Base-by-base conservation (phyloP, 345 rosid species). In the Streptanthus diversifolius region DNA sequence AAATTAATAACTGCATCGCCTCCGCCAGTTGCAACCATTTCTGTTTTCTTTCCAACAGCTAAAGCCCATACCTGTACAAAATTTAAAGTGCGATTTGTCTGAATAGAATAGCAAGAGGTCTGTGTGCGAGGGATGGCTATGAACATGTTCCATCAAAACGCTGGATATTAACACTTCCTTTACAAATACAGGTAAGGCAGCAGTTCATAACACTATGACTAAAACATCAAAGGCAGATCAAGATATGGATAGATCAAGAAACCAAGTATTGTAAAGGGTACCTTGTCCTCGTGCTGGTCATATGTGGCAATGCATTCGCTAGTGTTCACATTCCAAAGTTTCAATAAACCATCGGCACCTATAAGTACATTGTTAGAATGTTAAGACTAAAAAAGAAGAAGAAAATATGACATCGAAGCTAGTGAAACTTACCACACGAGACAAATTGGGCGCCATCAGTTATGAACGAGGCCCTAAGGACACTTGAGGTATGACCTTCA, bases 261-360 rank as follows among this genome's bases (percentile, higher is more conserved):
- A 61, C 41, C 18, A 44, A 65, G 32, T 4, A 56, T 44, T 18
- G 64, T 61, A 58, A 47, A 68, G 56, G 43, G 59, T 49, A 95
- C 97, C 99, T 95, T 95, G 77, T 90, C 93, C 77, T 91, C 95
- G 24, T 95, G 97, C 72, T 88, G 85, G 84, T 91, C 97, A 77
- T 89, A 91, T 62, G 99, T 89, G 73, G 96, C 89, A 62, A 90
- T 70, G 79, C 97, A 95, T 78, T 93, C 99, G 66, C 86, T 84
- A 19, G 93, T 86, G 73, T 86, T 88, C 51, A 95, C 90, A 12
- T 82, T 86, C 97, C 99, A 95, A 43, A 91, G 83, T 81, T 95
- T 95, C 61, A 95, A 87, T 85, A 95, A 77, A 74, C 97, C 99
- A 85, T 95, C 97, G 66, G 91, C 95, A 75, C 97, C 97, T 95